Evolutionary conservation across 768 basidiomycete species (phyloP), one percentile per base, ranked within the genome.

Genomic region (Ephemerocybe angulata): DNA sequence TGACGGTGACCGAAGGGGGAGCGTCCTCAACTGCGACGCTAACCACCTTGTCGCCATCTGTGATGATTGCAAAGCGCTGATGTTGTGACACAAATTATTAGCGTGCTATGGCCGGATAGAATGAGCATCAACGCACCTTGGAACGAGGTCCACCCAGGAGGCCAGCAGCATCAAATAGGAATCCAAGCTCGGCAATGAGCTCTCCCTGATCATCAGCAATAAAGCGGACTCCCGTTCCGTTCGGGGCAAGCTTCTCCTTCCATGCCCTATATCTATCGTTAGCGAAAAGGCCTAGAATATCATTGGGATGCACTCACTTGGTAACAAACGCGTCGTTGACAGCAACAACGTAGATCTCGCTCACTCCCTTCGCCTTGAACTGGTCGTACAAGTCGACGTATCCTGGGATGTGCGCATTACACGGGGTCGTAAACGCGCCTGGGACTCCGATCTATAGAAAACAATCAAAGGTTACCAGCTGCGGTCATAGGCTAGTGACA

Each of bases 281-380:
- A 35, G 27, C 10, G 28, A 37, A 52, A 28, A 56, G 15, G 49
- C 21, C 6, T n/a, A 30, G 10, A 24, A 10, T 8, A 24, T 8
- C 19, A 49, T 29, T 33, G 12, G 19, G 30, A 28, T 17, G 25
- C 21, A 62, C 75, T 53, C 53, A 80, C 77, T 84, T 80, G 55
- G 77, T 82, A 42, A 89, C 87, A 62, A 88, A 93, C 6, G 79
- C 77, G 65, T 95, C 92, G 67, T 94, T 94, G 54, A 90, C 85
- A 24, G 84, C 74, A 52, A 94, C 70, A 52, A 93, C 79, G 58
- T 84, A 87, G 57, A 91, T 80, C 50, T 81, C 76, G 56, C 82
- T 78, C 63, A 92, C 72, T 11, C 89, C 92, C 69, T 90, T 93
- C 3, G 74, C 80, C 71, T 84, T 85, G 81, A 89, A 89, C 64